These are phyloP conservation scores for Crucibulum laeve DNA, from an alignment of 768 basidiomycete species.

Conservation along the genomic window DNA sequence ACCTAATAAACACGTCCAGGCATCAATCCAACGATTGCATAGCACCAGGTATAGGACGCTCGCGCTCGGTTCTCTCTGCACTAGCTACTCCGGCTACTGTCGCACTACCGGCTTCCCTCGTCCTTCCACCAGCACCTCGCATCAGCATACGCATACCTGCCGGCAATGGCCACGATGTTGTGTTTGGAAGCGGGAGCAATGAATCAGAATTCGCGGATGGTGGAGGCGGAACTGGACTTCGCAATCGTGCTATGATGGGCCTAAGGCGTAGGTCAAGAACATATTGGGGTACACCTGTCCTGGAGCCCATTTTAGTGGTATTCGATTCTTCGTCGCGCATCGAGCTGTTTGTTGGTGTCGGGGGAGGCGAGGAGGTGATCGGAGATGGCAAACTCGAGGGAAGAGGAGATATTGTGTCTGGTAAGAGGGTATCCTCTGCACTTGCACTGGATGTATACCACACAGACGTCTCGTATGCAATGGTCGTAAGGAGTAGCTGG, in stretches of 20 bases:
- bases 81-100: conserved; percentile 17
- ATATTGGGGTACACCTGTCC: conserved; percentile 29
- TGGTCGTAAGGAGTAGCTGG: conserved; percentile 61
- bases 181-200: conserved; percentile 56
- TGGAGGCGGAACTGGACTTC: conserved; percentile 43
- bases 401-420: conserved; percentile 16
- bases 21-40: conserved; percentile 21
- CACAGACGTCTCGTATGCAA: conserved; percentile 62
- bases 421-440: conserved; percentile 33
- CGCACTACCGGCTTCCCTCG: conserved; percentile 26
- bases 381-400: conserved; percentile 10
- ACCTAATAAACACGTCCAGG: conserved; percentile 10
- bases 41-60: conserved; percentile 30
- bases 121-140: conserved; percentile 41
- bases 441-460: conserved; percentile 30
- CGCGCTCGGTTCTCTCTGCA: conserved; percentile 7
- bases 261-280: conserved; percentile 62
- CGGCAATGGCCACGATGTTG: conserved; percentile 49
- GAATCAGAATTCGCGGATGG: conserved; percentile 21
- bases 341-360: conserved; percentile 21
- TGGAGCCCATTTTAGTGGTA: conserved; percentile 6
- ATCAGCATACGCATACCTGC: conserved; percentile 46
- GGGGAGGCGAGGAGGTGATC: conserved; percentile 13
- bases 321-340: no score
- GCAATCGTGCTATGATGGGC: conserved; percentile 51